These are phyloP conservation scores for Trichoderma sp. DNA, from an alignment of 2,329 filamentous ascomycete species.

Conservation along the genomic window DNA sequence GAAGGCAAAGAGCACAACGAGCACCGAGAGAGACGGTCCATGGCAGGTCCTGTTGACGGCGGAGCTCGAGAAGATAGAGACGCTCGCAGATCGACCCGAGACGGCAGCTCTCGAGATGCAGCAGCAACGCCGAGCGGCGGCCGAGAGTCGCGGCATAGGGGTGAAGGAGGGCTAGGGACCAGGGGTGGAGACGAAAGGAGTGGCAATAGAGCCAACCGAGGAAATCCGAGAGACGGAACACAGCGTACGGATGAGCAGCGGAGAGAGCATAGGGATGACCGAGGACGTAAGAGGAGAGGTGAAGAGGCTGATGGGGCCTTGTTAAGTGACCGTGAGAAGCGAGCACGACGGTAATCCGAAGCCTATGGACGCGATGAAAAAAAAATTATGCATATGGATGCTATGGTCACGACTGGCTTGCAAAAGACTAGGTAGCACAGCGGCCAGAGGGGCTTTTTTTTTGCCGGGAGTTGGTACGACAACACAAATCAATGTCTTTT, in stretches of 20 bases:
- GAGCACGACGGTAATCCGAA: slow-evolving; percentile 43
- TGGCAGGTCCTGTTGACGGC: slow-evolving; percentile 30
- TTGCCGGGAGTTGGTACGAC: slow-evolving; percentile 15
- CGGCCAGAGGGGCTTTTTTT: not conserved
- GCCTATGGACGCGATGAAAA: not conserved
- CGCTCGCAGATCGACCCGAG: slow-evolving; percentile 31
- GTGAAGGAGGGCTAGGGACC: slow-evolving; percentile 26
- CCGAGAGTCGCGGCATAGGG: slow-evolving; percentile 34
- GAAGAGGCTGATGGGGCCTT: slow-evolving; percentile 44
- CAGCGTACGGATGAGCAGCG: slow-evolving; percentile 34
- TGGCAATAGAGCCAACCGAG: slow-evolving; percentile 34
- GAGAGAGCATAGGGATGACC: slow-evolving; percentile 35
- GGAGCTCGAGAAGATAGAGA: slow-evolving; percentile 35
- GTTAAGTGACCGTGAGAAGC: slow-evolving; percentile 51
- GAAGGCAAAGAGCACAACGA: slow-evolving; percentile 46
- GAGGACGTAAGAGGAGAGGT: slow-evolving; percentile 41
- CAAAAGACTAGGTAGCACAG: not conserved
- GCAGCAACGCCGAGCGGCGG: slow-evolving; percentile 30
- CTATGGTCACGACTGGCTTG: not conserved
- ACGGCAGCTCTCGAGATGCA: slow-evolving; percentile 28
- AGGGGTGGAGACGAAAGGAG: slow-evolving; percentile 36
- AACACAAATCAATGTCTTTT: not conserved
- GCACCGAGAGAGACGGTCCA: slow-evolving; percentile 43
- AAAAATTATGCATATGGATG: not conserved
- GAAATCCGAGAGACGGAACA: slow-evolving; percentile 34